phyloP scores from a whole-genome alignment of 2,329 filamentous ascomycete genomes.

The Exophiala dermatitidis region DNA sequence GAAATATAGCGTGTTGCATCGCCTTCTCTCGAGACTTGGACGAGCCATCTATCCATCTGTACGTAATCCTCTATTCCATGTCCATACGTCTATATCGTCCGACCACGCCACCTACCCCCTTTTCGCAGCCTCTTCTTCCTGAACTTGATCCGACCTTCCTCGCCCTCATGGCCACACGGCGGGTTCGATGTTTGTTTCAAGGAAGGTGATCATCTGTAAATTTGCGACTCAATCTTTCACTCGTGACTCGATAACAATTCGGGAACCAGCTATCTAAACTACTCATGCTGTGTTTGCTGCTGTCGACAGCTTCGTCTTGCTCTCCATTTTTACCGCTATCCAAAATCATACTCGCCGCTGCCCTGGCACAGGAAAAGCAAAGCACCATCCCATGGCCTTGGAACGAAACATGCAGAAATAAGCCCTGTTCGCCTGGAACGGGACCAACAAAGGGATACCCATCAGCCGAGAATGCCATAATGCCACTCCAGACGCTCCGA shows the following conservation, averaged over 20 bases:
- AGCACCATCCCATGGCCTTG: constrained; percentile 26
- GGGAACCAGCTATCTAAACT: constrained; percentile 22
- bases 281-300: neutral
- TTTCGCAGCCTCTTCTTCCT: too few relatives aligned
- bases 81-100: too few relatives aligned
- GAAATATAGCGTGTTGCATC: too few relatives aligned
- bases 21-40: too few relatives aligned
- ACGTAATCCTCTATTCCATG: too few relatives aligned
- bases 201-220: constrained; percentile 3
- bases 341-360: constrained; percentile 18
- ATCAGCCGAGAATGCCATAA: constrained; percentile 52
- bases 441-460: constrained; percentile 48
- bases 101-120: too few relatives aligned
- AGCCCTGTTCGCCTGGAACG: constrained; percentile 33
- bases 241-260: constrained; percentile 15
- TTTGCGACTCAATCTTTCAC: constrained; percentile 18
- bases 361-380: constrained; percentile 22
- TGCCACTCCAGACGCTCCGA: constrained; percentile 47
- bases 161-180: too few relatives aligned
- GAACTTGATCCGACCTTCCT: too few relatives aligned
- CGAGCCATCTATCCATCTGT: too few relatives aligned
- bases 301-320: neutral
- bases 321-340: constrained; percentile 3
- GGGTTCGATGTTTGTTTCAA: too few relatives aligned
- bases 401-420: constrained; percentile 22